Evolutionary conservation across 2,329 filamentous ascomycete genomes (phyloP).

Genomic region (Diaporthe ampelina): DNA sequence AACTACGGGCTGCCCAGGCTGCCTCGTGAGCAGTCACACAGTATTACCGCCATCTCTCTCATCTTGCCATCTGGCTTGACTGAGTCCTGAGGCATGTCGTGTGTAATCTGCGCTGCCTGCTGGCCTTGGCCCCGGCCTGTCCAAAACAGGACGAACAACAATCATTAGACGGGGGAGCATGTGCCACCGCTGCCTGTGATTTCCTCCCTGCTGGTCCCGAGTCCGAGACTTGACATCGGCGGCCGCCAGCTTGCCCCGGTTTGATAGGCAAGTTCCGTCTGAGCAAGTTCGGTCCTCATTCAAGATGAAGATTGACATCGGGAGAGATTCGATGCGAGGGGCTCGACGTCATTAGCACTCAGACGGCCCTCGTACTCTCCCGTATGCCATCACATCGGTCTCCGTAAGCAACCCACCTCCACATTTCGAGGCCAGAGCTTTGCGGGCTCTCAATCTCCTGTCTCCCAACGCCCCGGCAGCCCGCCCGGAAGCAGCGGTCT

Average conservation of each 20-base stretch:
- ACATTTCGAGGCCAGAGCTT: constrained; percentile 9
- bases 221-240: not conserved
- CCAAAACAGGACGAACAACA: constrained; percentile 18
- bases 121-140: constrained; percentile 8
- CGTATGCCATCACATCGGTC: not conserved
- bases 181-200: not conserved
- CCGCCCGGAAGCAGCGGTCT: constrained; percentile 6
- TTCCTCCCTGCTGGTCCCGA: not conserved
- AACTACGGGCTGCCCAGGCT: not conserved
- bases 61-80: constrained; percentile 7
- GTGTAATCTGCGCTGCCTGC: not conserved
- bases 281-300: not conserved
- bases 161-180: constrained; percentile 6
- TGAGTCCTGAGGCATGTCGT: constrained; percentile 3
- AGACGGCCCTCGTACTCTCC: not conserved
- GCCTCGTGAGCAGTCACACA: not conserved
- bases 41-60: not conserved
- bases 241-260: not conserved
- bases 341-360: constrained; percentile 13
- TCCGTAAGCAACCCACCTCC: not conserved
- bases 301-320: constrained; percentile 31
- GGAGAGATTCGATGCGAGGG: constrained; percentile 31
- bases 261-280: constrained; percentile 22
- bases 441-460: constrained; percentile 15
- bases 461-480: constrained; percentile 2